These are phyloP conservation scores for Salix koriyanagi DNA, from an alignment of 345 rosid genomes.

Conservation along the genomic window DNA sequence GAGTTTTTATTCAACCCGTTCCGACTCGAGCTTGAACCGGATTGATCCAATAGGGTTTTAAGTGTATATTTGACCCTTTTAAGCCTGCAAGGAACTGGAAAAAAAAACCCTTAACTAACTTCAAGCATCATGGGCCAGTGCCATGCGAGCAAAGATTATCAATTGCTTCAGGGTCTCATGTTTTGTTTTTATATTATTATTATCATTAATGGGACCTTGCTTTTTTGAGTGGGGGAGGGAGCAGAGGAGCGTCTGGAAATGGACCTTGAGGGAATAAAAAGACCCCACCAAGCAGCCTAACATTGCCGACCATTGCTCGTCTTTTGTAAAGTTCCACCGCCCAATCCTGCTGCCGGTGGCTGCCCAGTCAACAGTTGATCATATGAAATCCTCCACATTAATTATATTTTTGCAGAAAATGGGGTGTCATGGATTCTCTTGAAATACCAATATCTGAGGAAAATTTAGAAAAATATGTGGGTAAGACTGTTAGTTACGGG, in stretches of 20 bases:
- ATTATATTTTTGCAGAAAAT: not conserved
- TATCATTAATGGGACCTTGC: not conserved
- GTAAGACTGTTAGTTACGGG: too few relatives aligned
- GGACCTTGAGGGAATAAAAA: not conserved
- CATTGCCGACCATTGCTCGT: conserved; percentile 29
- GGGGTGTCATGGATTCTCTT: not conserved
- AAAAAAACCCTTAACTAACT: too few relatives aligned
- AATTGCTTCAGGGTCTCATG: not conserved
- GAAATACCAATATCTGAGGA: not conserved
- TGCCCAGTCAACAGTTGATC: not conserved
- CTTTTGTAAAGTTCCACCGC: conserved; percentile 25
- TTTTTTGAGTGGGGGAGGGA: not conserved
- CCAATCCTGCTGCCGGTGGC: not conserved
- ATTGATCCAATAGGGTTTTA: too few relatives aligned
- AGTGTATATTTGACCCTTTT: too few relatives aligned
- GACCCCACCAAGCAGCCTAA: conserved; percentile 27
- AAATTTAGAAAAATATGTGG: too few relatives aligned
- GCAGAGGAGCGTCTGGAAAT: conserved; percentile 34
- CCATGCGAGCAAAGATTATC: not conserved
- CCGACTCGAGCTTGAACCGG: too few relatives aligned
- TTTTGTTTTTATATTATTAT: too few relatives aligned
- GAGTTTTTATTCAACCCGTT: too few relatives aligned
- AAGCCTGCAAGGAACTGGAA: too few relatives aligned
- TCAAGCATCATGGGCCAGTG: not conserved
- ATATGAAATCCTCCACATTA: not conserved